Evolutionary conservation across 169 alveolate genomes (phyloP).

Genomic region (Plasmodium reichenowi): DNA sequence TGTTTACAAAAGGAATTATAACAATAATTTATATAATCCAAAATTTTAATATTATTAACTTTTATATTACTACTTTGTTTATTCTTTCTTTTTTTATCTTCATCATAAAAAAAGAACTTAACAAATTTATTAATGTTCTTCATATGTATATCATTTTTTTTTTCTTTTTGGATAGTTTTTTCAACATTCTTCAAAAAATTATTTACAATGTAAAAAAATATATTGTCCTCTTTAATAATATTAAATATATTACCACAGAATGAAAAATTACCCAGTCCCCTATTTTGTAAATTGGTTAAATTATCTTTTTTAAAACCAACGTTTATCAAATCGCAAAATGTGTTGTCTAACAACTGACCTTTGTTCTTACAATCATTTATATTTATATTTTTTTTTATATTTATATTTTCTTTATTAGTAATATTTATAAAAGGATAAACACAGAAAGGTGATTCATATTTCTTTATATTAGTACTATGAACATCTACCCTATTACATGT

Average conservation of each 20-base stretch:
- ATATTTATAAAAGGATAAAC: too few species aligned
- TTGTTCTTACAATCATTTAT: too few species aligned
- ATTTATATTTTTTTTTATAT: too few species aligned
- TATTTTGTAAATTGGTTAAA: neutral
- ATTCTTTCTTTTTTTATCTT: too few species aligned
- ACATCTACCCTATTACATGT: too few species aligned
- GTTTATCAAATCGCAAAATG: too few species aligned
- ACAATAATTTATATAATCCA: slow-evolving; percentile 56
- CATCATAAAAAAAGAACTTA: slow-evolving; percentile 38
- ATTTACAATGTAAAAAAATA: slow-evolving; percentile 35
- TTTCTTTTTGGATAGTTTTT: neutral
- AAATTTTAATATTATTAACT: slow-evolving; percentile 29
- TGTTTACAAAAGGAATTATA: slow-evolving; percentile 17
- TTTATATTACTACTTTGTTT: neutral
- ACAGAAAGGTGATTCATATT: too few species aligned
- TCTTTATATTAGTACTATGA: too few species aligned
- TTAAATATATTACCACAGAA: neutral
- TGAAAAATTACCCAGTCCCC: neutral
- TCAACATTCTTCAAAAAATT: slow-evolving; percentile 29
- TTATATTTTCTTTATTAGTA: too few species aligned
- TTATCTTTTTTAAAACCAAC: neutral
- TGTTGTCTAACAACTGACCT: too few species aligned
- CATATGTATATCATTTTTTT: neutral
- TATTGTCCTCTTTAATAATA: slow-evolving; percentile 30
- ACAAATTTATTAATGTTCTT: slow-evolving; percentile 4